A percentile compares a stretch with the other conserved stretches of the same genome.
phyloP scores from a whole-genome alignment of 768 basidiomycete species.

The Coprinellus aureogranulatus region DNA sequence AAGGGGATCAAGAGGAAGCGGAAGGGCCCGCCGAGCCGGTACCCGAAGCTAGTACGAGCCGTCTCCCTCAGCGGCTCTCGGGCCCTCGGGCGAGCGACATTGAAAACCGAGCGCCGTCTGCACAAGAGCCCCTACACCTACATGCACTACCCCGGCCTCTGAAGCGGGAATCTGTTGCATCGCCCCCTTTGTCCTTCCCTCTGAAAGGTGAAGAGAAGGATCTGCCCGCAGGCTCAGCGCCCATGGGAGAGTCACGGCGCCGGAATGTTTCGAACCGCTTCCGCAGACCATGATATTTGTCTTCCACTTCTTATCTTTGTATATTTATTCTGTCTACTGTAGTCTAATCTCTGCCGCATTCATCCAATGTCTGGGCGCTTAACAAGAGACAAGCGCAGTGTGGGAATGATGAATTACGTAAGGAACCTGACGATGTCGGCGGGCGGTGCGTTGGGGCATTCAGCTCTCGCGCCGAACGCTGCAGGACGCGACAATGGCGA shows the following conservation, averaged over 20 bases:
- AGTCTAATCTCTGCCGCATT: not conserved
- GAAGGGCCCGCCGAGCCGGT: constrained; percentile 16
- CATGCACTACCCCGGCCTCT: not conserved
- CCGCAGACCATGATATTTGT: constrained; percentile 26
- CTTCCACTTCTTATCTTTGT: not conserved
- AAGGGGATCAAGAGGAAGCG: constrained; percentile 19
- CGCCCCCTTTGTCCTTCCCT: not conserved
- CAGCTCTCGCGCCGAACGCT: not conserved
- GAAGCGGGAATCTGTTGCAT: not conserved
- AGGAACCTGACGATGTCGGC: not conserved
- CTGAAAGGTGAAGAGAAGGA: constrained; percentile 7
- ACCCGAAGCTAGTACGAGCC: not conserved
- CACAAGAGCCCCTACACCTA: not conserved
- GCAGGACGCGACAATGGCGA: constrained; percentile 43
- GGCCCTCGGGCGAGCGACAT: not conserved
- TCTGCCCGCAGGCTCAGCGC: constrained; percentile 17
- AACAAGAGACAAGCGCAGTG: not conserved
- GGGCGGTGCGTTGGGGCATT: not conserved
- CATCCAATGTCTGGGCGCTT: not conserved
- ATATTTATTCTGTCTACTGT: not conserved
- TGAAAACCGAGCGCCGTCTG: constrained; percentile 1
- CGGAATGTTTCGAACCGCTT: constrained; percentile 38
- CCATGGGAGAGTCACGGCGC: constrained; percentile 42
- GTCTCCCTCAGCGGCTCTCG: too few relatives aligned
- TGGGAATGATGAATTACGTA: not conserved